Base-by-base conservation (phyloP, 2,329 filamentous ascomycete genomes). In the Fusarium lyarnte region DNA sequence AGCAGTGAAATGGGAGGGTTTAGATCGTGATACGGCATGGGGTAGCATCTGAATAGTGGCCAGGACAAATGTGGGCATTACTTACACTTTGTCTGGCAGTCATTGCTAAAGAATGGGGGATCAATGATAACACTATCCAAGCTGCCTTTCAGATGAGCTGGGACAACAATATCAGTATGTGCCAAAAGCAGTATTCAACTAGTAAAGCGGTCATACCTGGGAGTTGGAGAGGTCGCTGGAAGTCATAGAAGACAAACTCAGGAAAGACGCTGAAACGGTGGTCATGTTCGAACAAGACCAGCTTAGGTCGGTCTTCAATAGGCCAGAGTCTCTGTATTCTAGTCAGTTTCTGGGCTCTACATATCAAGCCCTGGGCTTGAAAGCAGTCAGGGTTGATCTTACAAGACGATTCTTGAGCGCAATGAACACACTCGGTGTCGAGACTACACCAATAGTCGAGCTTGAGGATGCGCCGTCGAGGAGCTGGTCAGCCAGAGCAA, bases 41-140 rank as follows among this genome's bases (percentile, higher is more conserved):
- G 13, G n/a, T 23, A 23, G 12, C 8, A 38, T 29, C 21, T 11
- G 14, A 27, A 36, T 36, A 45, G 33, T 63, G n/a, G n/a, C 31
- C 54, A 27, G 21, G 16, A 41, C 6, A 14, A 25, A 29, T 31
- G n/a, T 8, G 33, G 27, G 31, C 23, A 36, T 21, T 19, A 76
- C 82, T 74, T 75, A 92, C 91, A 85, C 84, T 94, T 94, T 1
- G 92, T 94, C 79, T 95, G 92, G 79, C 93, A 95, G 77, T 95
- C 92, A 69, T 92, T 88, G 79, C 89, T 94, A 39, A 95, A 84
- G 79, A 95, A 95, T 1, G 93, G 93, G 13, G 93, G 93, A 78
- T 96, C 93, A 74, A 88, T 89, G 60, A 95, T 91, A 67, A 95
- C 87, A 59, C 90, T 87, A 80, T 94, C 91, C 51, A 92, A 88